Evolutionary conservation across 768 basidiomycete genomes (phyloP), one percentile per base, ranked within the genome.

Genomic region (Trametes punicea): DNA sequence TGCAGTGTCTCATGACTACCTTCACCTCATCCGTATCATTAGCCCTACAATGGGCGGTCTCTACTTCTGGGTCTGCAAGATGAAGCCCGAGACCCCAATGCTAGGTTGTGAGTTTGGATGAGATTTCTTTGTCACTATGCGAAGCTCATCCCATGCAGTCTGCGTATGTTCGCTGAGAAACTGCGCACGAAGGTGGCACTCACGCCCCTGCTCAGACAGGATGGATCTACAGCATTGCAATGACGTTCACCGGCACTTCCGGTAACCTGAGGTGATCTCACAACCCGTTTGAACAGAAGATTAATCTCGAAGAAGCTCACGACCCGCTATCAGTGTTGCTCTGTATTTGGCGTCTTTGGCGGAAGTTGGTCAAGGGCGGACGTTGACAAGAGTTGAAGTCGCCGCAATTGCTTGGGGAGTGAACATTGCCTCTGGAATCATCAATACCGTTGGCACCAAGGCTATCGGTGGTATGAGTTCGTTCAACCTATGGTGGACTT

Each of bases 31-130:
- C 34, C n/a, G n/a, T n/a, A n/a, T n/a, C n/a, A n/a, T 5, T n/a
- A 79, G 77, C 52, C 80, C 81, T 0, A 80, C 81, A 3, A 76
- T 83, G 73, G 81, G 81, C 21, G 82, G 81, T 6, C 68, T 83
- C 46, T 84, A 83, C 65, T 84, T 83, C 64, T 83, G 81, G 82
- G 81, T 82, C 10, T 82, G 80, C 69, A 78, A 75, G 62, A 79
- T 83, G 79, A 81, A 81, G 61, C 79, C 81, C 0, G 73, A 81
- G 44, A 57, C 70, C 13, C 81, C 81, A 2, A 68, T 81, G 16
- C 71, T 83, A 4, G 82, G 81, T 18, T 83, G 78, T 79, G 64
- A 67, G 77, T 66, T 18, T n/a, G 8, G 4, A 9, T 36, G 2
- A 3, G 2, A 11, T 2, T 9, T 25, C 26, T 6, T 26, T 4